Base-by-base conservation (phyloP, 345 rosid species). In the Viola odorata region DNA sequence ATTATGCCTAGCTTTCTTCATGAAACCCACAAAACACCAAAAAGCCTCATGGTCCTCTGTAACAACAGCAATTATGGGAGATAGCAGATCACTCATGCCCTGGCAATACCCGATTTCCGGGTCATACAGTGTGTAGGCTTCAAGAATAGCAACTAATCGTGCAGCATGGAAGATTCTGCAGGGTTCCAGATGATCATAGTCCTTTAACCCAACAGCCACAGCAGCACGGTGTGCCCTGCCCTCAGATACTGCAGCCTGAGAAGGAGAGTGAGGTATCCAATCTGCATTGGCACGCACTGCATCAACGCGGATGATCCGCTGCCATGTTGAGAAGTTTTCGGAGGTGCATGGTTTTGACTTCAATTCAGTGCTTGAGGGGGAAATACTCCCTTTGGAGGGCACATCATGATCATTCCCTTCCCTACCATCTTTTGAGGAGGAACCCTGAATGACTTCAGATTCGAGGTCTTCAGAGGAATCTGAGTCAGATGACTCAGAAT, bases 51-150 rank as follows among this genome's bases (percentile, higher is more conserved):
- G 82, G 75, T 95, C 99, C 59, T 88, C 95, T 0, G 85, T 45
- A 48, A 95, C 78, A 50, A 84, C 89, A 2, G 92, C 51, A 58
- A 91, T 77, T 73, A 95, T 84, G 15, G 99, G 99, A 63, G 97
- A 85, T 52, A 95, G 97, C 44, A 95, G 80, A 70, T 91, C 97
- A 41, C 97, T 91, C 99, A 95, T 95, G 55, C 99, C 99, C 77
- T 95, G 99, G 77, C 99, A 95, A 63, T 95, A 95, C 38, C 99
- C 99, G 55, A 86, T 91, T 68, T 94, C 96, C 39, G 92, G 82
- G 77, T 94, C 97, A 55, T 88, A 79, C 32, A 91, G 69, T 2
- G 96, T 88, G 60, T 95, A 95, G 41, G 99, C 97, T 80, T 95
- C 99, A 7, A 95, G 96, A 69, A 95, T 79, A 61, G 97, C 84